Percentiles rank a stretch among this genome's conserved stretches.
Conservation (phyloP, 129 eudicot genomes). For the Flaveria sonorensis region DNA sequence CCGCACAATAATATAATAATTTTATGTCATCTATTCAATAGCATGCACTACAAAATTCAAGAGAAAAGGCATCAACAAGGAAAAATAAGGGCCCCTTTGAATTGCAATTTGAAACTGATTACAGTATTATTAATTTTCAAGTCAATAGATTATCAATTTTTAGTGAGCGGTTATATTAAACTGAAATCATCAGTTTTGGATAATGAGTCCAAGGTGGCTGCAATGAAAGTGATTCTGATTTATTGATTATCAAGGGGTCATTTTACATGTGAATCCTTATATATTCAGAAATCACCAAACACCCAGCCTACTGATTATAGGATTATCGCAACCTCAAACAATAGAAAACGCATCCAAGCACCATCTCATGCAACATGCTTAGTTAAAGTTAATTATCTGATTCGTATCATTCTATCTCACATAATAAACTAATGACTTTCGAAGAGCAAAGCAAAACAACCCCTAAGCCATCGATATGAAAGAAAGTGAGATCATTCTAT, state of each 20-base stretch:
- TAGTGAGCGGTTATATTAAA: background rate
- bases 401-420: background rate
- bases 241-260: background rate
- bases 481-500: background rate
- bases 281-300: background rate
- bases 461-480: slow-evolving; percentile 1
- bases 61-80: background rate
- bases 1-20: slow-evolving; percentile 7
- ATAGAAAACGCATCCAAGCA: background rate
- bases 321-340: background rate
- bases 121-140: background rate
- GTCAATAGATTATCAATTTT: background rate
- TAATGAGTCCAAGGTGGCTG: background rate
- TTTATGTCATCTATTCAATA: background rate
- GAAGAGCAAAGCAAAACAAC: background rate
- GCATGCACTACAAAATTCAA: background rate
- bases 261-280: background rate
- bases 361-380: background rate
- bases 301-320: background rate
- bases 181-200: background rate
- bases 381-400: background rate
- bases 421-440: background rate
- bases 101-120: background rate
- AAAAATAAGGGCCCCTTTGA: background rate
- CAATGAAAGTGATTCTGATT: background rate